Percentiles rank a stretch among this genome's conserved stretches.
Conservation (phyloP, 164 flowering plant genomes). For the Taxillus chinensis region DNA sequence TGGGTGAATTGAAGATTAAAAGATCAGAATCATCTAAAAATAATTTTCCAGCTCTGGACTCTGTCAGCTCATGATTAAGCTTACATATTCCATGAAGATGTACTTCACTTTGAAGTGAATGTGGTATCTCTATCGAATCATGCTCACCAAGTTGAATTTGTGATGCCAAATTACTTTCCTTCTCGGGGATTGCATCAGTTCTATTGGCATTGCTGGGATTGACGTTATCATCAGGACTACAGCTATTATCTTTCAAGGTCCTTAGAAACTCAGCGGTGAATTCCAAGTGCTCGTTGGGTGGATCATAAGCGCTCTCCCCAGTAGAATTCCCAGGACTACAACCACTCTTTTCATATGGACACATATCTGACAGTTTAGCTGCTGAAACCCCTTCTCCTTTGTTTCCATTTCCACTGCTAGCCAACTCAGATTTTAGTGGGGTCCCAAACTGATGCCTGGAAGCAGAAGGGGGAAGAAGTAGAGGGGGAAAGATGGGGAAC, state of each 20-base stretch:
- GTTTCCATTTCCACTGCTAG: slow-evolving; percentile 3
- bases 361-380: background rate
- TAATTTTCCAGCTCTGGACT: slow-evolving; percentile 8
- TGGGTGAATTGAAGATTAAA: slow-evolving; percentile 10
- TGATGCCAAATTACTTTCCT: background rate
- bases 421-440: slow-evolving; percentile 9
- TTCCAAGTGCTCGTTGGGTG: slow-evolving; percentile 4
- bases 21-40: slow-evolving; percentile 13
- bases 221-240: slow-evolving; percentile 5
- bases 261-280: slow-evolving; percentile 11
- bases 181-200: background rate
- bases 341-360: background rate
- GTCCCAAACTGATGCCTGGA: slow-evolving; percentile 14
- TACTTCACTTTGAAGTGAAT: slow-evolving; percentile 6
- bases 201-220: background rate
- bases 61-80: slow-evolving; percentile 7
- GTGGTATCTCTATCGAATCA: background rate
- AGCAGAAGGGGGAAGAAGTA: background rate
- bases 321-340: background rate
- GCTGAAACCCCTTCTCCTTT: slow-evolving; percentile 4
- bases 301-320: slow-evolving; percentile 5
- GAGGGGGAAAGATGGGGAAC: background rate
- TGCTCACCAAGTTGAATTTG: background rate
- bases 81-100: slow-evolving; percentile 10
- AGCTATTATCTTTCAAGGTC: slow-evolving; percentile 12